phyloP scores from a whole-genome alignment of 305 asterid genomes.

The Fraxinus paxiana region DNA sequence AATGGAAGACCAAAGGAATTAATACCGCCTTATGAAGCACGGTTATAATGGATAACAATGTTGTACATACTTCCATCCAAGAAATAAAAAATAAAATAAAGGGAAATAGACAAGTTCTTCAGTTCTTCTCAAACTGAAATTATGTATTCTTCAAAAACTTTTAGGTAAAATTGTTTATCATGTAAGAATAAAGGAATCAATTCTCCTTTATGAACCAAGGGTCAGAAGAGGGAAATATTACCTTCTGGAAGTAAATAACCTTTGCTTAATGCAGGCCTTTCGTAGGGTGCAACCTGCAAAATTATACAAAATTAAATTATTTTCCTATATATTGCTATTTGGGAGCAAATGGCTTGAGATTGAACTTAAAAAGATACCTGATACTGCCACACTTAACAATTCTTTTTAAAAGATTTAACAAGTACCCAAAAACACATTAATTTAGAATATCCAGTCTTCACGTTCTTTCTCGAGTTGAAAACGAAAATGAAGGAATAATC shows the following conservation, averaged over 20 bases:
- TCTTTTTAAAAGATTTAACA: background rate
- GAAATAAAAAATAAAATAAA: background rate
- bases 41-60: background rate
- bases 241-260: conserved; percentile 94
- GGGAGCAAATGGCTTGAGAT: background rate
- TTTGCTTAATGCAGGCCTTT: conserved; percentile 95
- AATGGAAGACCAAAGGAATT: background rate
- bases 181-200: background rate
- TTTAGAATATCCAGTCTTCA: background rate
- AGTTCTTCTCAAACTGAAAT: background rate
- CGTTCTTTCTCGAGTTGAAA: background rate
- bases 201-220: background rate
- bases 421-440: background rate
- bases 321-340: background rate
- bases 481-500: background rate
- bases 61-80: background rate
- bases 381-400: background rate
- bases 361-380: background rate
- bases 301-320: conserved; percentile 11
- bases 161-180: background rate
- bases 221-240: conserved; percentile 25
- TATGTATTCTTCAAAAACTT: background rate
- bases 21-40: background rate
- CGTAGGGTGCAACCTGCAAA: conserved; percentile 91
- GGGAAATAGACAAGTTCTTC: background rate